phyloP scores from a whole-genome alignment of 2,329 filamentous ascomycete species.

The Fonsecaea pedrosoi region DNA sequence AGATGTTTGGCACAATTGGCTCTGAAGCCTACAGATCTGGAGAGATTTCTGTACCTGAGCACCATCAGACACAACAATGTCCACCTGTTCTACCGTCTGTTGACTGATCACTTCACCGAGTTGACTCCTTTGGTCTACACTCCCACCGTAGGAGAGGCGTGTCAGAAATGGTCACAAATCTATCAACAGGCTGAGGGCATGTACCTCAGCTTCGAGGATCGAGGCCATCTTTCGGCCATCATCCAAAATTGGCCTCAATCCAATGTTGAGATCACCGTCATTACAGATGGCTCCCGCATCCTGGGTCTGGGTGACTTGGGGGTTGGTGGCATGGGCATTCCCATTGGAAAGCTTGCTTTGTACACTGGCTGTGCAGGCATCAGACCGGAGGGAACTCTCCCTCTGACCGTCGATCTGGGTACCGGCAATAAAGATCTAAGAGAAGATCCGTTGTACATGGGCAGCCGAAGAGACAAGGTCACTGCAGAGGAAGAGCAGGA shows the following conservation, averaged over 20 bases:
- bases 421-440: conserved; percentile 68
- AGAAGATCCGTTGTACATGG: conserved; percentile 89
- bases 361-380: conserved; percentile 97
- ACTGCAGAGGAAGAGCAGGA: conserved; percentile 79
- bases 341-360: conserved; percentile 92
- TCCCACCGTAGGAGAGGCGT: conserved; percentile 81
- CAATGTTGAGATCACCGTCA: conserved; percentile 92
- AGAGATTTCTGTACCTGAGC: conserved; percentile 59
- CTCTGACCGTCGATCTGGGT: conserved; percentile 68
- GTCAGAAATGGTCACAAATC: conserved; percentile 92
- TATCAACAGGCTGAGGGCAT: conserved; percentile 92
- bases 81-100: conserved; percentile 59
- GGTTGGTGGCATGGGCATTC: conserved; percentile 97
- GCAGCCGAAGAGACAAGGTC: conserved; percentile 82
- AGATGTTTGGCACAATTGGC: conserved; percentile 58
- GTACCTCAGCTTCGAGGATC: conserved; percentile 95
- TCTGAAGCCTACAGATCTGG: conserved; percentile 55
- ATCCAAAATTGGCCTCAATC: conserved; percentile 90
- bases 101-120: conserved; percentile 57
- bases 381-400: conserved; percentile 73
- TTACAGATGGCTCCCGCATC: conserved; percentile 95
- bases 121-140: conserved; percentile 60
- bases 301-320: conserved; percentile 90
- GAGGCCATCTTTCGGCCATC: conserved; percentile 85
- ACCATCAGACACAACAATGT: conserved; percentile 59